phyloP scores from a whole-genome alignment of 1,284 basidiomycete species.

The Cystobasidium slooffiae region DNA sequence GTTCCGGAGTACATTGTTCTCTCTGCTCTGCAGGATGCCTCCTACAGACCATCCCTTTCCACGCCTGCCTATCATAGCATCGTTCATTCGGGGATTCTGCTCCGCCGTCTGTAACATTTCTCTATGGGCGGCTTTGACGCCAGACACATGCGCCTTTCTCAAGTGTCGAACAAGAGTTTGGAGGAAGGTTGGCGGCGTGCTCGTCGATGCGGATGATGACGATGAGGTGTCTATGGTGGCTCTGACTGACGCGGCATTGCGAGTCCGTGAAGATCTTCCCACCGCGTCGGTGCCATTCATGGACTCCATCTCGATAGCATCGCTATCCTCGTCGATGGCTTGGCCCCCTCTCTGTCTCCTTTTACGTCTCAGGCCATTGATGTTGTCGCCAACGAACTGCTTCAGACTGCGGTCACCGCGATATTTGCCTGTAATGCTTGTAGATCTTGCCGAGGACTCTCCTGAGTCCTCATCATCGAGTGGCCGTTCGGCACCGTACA shows the following conservation, averaged over 20 bases:
- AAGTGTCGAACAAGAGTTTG: conserved; percentile 24
- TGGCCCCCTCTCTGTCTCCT: neutral
- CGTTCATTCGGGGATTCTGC: conserved; percentile 38
- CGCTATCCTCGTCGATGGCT: conserved; percentile 18
- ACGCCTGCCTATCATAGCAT: conserved; percentile 33
- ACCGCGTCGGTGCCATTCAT: neutral
- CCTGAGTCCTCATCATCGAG: conserved; percentile 28
- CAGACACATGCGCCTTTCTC: conserved; percentile 31
- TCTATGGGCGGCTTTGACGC: conserved; percentile 29
- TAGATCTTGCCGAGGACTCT: conserved; percentile 7
- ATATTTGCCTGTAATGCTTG: conserved; percentile 7
- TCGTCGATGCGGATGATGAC: conserved; percentile 20
- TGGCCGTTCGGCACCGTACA: conserved; percentile 65
- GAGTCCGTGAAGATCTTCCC: neutral
- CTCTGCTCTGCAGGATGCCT: conserved; percentile 40
- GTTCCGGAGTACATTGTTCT: conserved; percentile 14
- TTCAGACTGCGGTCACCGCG: conserved; percentile 19
- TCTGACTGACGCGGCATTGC: neutral
- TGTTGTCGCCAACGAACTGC: conserved; percentile 20
- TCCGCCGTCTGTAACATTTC: conserved; percentile 37
- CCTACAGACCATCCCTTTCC: conserved; percentile 43
- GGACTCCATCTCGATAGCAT: conserved; percentile 37
- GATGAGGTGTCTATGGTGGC: conserved; percentile 24
- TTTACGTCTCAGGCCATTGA: conserved; percentile 9
- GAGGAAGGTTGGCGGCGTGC: conserved; percentile 36